Percentiles rank a stretch among this genome's conserved stretches.
Evolutionary conservation across 2,329 filamentous ascomycete genomes (phyloP).

Genomic region (Ophiostoma sp.): DNA sequence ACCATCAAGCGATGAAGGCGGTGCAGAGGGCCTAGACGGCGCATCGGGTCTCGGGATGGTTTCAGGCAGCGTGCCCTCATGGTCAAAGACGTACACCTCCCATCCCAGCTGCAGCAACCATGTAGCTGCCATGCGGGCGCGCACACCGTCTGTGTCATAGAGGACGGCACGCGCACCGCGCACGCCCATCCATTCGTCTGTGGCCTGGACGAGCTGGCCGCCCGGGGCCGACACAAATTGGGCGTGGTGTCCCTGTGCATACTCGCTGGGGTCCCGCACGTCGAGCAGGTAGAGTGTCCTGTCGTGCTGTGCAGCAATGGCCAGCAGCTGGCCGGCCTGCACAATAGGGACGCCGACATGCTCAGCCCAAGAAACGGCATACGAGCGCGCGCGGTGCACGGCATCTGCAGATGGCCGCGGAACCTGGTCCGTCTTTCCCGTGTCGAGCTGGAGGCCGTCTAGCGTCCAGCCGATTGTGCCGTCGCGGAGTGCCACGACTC

Average conservation of each 20-base stretch:
- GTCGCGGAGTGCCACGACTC: slow-evolving; percentile 18
- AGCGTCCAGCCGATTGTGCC: slow-evolving; percentile 22
- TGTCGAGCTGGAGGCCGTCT: slow-evolving; percentile 18
- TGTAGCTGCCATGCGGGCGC: slow-evolving; percentile 16
- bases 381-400: neutral
- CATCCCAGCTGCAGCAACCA: slow-evolving; percentile 21
- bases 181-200: slow-evolving; percentile 21
- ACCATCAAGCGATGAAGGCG: neutral
- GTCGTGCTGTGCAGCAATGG: neutral
- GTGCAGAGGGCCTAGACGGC: neutral
- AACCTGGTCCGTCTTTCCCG: slow-evolving; percentile 15
- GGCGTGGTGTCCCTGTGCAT: slow-evolving; percentile 3
- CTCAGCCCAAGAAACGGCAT: slow-evolving; percentile 18
- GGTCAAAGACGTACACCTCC: slow-evolving; percentile 19
- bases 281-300: slow-evolving; percentile 19
- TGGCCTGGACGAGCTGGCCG: slow-evolving; percentile 21
- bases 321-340: neutral
- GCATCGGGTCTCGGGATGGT: neutral
- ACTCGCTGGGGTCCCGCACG: slow-evolving; percentile 20
- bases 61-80: neutral
- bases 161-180: slow-evolving; percentile 16
- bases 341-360: slow-evolving; percentile 18
- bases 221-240: slow-evolving; percentile 18
- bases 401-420: slow-evolving; percentile 17
- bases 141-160: slow-evolving; percentile 22